Conservation (phyloP, 805 yeast genomes). For the Ogataea pignaliae region DNA sequence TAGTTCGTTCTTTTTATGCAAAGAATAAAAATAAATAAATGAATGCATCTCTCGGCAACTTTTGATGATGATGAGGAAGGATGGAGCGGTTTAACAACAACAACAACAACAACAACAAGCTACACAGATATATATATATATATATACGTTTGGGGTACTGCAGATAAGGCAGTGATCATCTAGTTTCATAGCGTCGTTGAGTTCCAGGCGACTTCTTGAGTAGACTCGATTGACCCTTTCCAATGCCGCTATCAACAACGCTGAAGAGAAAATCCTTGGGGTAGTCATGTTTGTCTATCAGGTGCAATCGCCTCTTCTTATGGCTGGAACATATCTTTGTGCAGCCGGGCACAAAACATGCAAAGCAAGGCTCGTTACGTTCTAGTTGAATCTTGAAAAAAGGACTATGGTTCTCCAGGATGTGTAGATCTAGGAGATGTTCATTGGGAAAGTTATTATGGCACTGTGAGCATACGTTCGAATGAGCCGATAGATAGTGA, state of each 20-base stretch:
- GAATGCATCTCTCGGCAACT: too few relatives aligned
- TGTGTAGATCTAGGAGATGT: constrained; percentile 40
- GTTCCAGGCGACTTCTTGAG: constrained; percentile 10
- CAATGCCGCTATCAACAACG: constrained; percentile 26
- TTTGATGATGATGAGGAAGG: too few relatives aligned
- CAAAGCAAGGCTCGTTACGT: constrained; percentile 35
- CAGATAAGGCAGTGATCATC: too few relatives aligned
- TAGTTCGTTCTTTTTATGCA: too few relatives aligned
- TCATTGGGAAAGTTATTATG: constrained; percentile 39
- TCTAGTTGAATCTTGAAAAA: constrained; percentile 33
- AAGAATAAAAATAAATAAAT: too few relatives aligned
- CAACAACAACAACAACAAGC: too few relatives aligned
- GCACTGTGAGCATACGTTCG: constrained; percentile 36
- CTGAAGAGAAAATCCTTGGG: constrained; percentile 34
- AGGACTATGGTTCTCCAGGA: constrained; percentile 51
- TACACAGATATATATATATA: too few relatives aligned
- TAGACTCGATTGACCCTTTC: constrained; percentile 16
- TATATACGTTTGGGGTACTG: too few relatives aligned
- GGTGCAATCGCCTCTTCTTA: constrained; percentile 41
- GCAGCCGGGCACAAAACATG: constrained; percentile 43
- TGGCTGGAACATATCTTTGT: constrained; percentile 34
- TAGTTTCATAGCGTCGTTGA: too few relatives aligned
- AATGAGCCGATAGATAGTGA: constrained; percentile 25
- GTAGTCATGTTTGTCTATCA: constrained; percentile 46
- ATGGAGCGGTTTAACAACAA: too few relatives aligned